phyloP scores from a whole-genome alignment of 2,329 filamentous ascomycete genomes.

The Trichoderma cornu-damae region DNA sequence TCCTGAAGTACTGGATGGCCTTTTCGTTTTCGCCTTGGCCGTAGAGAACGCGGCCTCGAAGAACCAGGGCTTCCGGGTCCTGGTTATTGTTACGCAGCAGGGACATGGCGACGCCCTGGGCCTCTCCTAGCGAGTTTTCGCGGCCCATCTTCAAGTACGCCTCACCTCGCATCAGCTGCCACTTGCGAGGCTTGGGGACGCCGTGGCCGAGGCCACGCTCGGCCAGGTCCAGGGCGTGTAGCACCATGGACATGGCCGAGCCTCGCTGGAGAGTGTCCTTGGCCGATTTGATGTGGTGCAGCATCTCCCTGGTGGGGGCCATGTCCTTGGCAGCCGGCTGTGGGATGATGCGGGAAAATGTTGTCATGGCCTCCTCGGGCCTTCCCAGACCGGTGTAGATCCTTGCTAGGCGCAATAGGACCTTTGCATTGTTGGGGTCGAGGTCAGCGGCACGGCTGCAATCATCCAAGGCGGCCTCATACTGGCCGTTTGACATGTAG shows the following conservation, averaged over 20 bases:
- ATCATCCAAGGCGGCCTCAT: constrained; percentile 76
- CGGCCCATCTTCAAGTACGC: constrained; percentile 91
- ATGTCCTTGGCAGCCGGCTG: constrained; percentile 79
- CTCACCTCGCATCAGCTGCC: constrained; percentile 87
- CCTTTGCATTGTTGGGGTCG: constrained; percentile 82
- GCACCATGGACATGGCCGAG: constrained; percentile 81
- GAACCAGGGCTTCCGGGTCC: constrained; percentile 88
- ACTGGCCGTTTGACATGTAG: constrained; percentile 82
- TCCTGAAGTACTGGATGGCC: constrained; percentile 85
- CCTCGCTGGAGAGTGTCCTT: constrained; percentile 70
- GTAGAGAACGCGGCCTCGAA: constrained; percentile 83
- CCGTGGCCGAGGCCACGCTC: constrained; percentile 70
- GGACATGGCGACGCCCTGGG: constrained; percentile 85
- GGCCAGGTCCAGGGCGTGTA: constrained; percentile 87
- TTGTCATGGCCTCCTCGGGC: constrained; percentile 78
- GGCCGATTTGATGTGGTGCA: constrained; percentile 72
- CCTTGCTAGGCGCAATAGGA: constrained; percentile 78
- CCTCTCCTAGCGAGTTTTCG: constrained; percentile 81
- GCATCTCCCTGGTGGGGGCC: constrained; percentile 77
- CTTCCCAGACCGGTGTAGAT: constrained; percentile 84
- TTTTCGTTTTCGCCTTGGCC: constrained; percentile 92
- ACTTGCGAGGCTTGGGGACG: constrained; percentile 82
- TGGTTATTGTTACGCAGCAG: constrained; percentile 80
- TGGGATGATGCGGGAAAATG: constrained; percentile 75
- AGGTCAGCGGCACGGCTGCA: constrained; percentile 76